Base-by-base conservation (phyloP, 306 rosid genomes). In the Prunus mira region DNA sequence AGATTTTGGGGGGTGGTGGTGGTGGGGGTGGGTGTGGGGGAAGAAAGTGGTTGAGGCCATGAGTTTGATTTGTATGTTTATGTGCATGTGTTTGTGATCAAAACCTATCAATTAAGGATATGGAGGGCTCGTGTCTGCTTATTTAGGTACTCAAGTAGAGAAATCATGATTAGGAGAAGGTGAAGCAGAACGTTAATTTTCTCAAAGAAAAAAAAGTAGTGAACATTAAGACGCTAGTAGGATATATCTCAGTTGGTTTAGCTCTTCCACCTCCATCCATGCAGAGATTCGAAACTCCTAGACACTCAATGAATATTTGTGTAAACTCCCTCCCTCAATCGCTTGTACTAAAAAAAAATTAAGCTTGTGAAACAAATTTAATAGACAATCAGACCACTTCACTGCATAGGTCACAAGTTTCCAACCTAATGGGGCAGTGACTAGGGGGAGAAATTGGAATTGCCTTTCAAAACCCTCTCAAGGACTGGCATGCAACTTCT, bases 91-190 rank as follows among this genome's bases (percentile, higher is more conserved):
- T 38, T 7, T 38, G 9, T 38, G 43, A 38, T 69, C 27, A 79
- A 38, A 43, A 17, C 12, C 41, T 41, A 2, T 57, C 11, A 73
- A 4, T 15, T 3, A 41, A 56, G 25, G 19, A 55, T 8, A 38
- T 20, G 19, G 12, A 45, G 38, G 28, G 25, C 79, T 79, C 71
- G 5, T 49, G n/a, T 83, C 45, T 71, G 62, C 69, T 52, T 56
- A 82, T 74, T 69, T 71, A 57, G 81, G 63, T 76, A 85, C 77
- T 85, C 80, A 50, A 78, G 76, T 66, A 9, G 19, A 69, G 50
- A 19, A 69, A 72, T 27, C 77, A 83, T 68, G 82, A 81, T 69
- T 49, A 64, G 17, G 20, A 51, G 65, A 74, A 67, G 69, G 60
- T n/a, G 56, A 65, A 65, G 49, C 78, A 54, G 72, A 54, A 28